Conservation (phyloP, 805 yeast genomes). For the Wickerhamiella vanderwaltii region DNA sequence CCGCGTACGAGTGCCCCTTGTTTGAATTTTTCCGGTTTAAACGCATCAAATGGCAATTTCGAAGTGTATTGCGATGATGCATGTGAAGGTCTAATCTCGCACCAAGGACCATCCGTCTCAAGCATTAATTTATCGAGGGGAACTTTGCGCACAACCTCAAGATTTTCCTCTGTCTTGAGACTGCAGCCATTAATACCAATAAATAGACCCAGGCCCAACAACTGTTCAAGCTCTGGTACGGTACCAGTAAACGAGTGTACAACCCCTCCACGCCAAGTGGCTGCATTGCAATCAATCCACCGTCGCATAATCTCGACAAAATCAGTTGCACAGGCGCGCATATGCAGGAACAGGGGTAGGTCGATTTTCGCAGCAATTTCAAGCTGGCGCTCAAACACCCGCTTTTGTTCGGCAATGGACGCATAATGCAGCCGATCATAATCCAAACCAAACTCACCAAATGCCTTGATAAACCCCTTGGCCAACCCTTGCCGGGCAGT, state of each 20-base stretch:
- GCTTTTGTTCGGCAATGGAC: slow-evolving; percentile 49
- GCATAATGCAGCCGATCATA: slow-evolving; percentile 81
- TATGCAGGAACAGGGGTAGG: slow-evolving; percentile 78
- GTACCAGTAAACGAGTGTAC: slow-evolving; percentile 95
- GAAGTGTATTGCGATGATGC: slow-evolving; percentile 45
- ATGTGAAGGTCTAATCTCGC: slow-evolving; percentile 79
- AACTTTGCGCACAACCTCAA: slow-evolving; percentile 50
- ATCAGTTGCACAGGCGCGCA: slow-evolving; percentile 77
- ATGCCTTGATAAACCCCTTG: slow-evolving; percentile 53
- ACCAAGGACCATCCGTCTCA: slow-evolving; percentile 99
- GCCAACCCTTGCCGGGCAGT: slow-evolving; percentile 39
- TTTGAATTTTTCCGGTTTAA: slow-evolving; percentile 50
- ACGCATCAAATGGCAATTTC: slow-evolving; percentile 44
- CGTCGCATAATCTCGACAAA: slow-evolving; percentile 55
- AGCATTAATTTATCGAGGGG: slow-evolving; percentile 63
- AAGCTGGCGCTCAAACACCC: slow-evolving; percentile 62
- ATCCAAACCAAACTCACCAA: slow-evolving; percentile 94
- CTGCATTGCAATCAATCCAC: slow-evolving; percentile 33
- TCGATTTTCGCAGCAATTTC: slow-evolving; percentile 41
- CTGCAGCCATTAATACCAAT: slow-evolving; percentile 93
- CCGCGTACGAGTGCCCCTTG: slow-evolving; percentile 49
- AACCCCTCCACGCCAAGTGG: slow-evolving; percentile 47
- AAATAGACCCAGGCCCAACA: slow-evolving; percentile 49
- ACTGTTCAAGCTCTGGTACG: slow-evolving; percentile 42
- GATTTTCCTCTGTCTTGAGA: slow-evolving; percentile 60